phyloP scores from a whole-genome alignment of 495 filamentous ascomycete species.

The Penicillium lividum region DNA sequence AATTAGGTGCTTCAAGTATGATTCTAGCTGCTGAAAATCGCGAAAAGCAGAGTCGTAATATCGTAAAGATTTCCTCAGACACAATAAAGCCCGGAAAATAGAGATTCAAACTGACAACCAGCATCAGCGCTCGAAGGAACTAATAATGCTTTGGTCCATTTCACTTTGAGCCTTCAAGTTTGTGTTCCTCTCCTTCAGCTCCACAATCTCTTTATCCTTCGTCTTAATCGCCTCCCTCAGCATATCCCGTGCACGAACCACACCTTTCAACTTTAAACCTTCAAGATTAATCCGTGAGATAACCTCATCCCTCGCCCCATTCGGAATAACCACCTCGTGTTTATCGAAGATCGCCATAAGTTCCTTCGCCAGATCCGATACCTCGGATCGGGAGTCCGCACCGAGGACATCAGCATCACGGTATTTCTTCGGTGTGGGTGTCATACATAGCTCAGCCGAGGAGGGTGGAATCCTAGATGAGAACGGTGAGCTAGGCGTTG shows the following conservation, averaged over 20 bases:
- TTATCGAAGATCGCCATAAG: slow-evolving; percentile 52
- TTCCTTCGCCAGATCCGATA: slow-evolving; percentile 52
- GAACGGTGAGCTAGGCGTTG: background rate
- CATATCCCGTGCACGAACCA: slow-evolving; percentile 63
- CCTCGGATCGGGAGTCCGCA: slow-evolving; percentile 26
- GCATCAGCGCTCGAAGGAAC: slow-evolving; percentile 11
- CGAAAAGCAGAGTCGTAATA: background rate
- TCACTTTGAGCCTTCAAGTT: slow-evolving; percentile 33
- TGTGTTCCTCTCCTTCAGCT: slow-evolving; percentile 47
- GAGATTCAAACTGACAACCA: background rate
- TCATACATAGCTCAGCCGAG: slow-evolving; percentile 40
- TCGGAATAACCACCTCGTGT: slow-evolving; percentile 45
- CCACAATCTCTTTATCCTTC: slow-evolving; percentile 61
- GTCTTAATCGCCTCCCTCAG: slow-evolving; percentile 58
- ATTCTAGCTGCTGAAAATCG: background rate
- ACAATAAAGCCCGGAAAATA: too few relatives aligned
- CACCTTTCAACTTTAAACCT: slow-evolving; percentile 55
- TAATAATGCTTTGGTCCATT: slow-evolving; percentile 48
- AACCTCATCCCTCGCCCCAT: slow-evolving; percentile 42
- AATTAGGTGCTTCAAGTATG: too few relatives aligned
- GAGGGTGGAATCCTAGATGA: slow-evolving; percentile 27
- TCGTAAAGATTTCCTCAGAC: background rate
- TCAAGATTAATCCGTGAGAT: slow-evolving; percentile 54
- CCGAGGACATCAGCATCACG: slow-evolving; percentile 29
- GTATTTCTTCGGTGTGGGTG: slow-evolving; percentile 54